Evolutionary conservation across 345 rosid species (phyloP), one percentile per base, ranked within the genome.

Genomic region (Hibiscus trionum): DNA sequence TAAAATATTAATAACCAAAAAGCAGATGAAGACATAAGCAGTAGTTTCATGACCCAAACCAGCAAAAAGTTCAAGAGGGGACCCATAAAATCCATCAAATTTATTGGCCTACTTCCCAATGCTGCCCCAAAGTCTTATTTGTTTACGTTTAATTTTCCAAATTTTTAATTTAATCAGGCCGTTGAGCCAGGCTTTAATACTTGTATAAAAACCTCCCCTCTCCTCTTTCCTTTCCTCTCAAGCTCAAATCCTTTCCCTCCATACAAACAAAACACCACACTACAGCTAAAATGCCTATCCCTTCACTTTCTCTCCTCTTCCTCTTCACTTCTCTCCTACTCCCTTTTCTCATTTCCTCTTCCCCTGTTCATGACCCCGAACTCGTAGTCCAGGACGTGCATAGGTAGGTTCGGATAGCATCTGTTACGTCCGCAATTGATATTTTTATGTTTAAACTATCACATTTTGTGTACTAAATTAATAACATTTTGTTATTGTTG

Each of bases 121-220:
- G 11, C 21, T 12, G 26, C 37, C 37, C 5, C 61, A 7, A 26
- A 24, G 37, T 26, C 37, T 4, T 53, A 8, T 53, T 53, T 15
- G 21, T n/a, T 53, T 53, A 5, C 3, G 57, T 2, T 53, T 1
- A 33, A 33, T 33, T 5, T 5, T 27, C 31, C 84, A 31, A 11
- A 71, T 69, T 37, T 7, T 64, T 73, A 78, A 78, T 76, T 73
- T 70, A 80, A 72, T 82, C 79, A 73, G 74, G 79, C 81, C 77
- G 47, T 10, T 55, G 3, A 60, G 26, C 50, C 62, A 61, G 80
- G 78, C 85, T 57, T 76, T 63, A 67, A 35, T 66, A 59, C 64
- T 65, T 84, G 77, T 88, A 84, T 81, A 87, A 73, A 69, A 4
- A 24, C 81, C 61, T 37, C 42, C 5, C 33, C 69, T 58, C 3